phyloP scores from a whole-genome alignment of 78 protist genomes.

The Mastigamoeba balamuthi region DNA sequence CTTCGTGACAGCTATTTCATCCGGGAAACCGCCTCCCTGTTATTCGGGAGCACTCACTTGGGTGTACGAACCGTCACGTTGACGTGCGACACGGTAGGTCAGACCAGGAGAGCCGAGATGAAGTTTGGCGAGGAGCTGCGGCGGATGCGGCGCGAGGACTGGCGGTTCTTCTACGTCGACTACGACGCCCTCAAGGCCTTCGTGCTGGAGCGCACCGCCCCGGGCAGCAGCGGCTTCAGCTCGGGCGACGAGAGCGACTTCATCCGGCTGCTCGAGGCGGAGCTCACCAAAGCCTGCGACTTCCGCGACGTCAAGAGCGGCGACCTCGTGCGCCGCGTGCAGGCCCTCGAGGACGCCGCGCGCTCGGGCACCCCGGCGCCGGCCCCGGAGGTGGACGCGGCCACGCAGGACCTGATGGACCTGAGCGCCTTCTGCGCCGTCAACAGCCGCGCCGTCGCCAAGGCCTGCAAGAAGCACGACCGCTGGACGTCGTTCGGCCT shows the following conservation, averaged over 20 bases:
- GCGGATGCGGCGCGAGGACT: background rate
- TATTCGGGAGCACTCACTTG: too few relatives aligned
- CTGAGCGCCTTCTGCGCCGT: background rate
- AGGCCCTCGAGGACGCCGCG: background rate
- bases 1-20: too few relatives aligned
- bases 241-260: too few relatives aligned
- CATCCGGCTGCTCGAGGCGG: too few relatives aligned
- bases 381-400: background rate
- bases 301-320: background rate
- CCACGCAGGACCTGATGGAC: background rate
- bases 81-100: too few relatives aligned
- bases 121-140: constrained; percentile 24
- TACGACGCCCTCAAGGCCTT: constrained; percentile 19
- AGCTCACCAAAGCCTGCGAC: background rate
- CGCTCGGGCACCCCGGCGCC: too few relatives aligned
- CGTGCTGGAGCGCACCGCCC: too few relatives aligned
- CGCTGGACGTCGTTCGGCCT: background rate
- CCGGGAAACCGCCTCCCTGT: too few relatives aligned
- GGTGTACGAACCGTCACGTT: too few relatives aligned
- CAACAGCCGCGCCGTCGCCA: constrained; percentile 19
- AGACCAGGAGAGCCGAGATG: too few relatives aligned
- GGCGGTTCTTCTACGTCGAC: constrained; percentile 16
- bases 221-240: too few relatives aligned
- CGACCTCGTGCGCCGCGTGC: background rate
- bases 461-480: constrained; percentile 36